Evolutionary conservation across 2,329 filamentous ascomycete species (phyloP).

Genomic region (Pseudogymnoascus sp.): DNA sequence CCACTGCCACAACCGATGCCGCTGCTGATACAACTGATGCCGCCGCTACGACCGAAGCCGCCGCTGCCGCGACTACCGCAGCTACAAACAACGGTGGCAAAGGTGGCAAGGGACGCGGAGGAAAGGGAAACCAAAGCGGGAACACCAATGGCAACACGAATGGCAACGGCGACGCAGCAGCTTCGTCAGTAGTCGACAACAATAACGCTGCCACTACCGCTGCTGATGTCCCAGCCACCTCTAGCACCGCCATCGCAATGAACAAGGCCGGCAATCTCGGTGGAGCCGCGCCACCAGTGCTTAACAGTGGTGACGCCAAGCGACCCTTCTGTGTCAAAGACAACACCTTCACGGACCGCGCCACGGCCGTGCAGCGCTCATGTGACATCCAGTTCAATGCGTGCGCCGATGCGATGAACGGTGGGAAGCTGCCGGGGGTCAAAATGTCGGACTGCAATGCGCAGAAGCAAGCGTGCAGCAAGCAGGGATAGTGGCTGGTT

Average conservation of each 20-base stretch:
- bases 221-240: background rate
- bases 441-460: slow-evolving; percentile 21
- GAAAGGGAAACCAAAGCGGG: background rate
- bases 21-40: background rate
- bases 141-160: background rate
- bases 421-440: slow-evolving; percentile 31
- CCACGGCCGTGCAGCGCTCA: slow-evolving; percentile 50
- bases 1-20: slow-evolving; percentile 6
- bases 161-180: background rate
- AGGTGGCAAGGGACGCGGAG: background rate
- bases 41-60: slow-evolving; percentile 8
- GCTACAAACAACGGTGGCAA: background rate
- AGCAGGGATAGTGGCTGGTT: background rate
- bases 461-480: slow-evolving; percentile 21
- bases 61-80: slow-evolving; percentile 6
- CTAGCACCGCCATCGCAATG: background rate
- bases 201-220: background rate
- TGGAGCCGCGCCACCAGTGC: slow-evolving; percentile 46
- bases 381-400: slow-evolving; percentile 59
- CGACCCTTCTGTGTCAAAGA: slow-evolving; percentile 52
- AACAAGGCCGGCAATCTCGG: slow-evolving; percentile 33
- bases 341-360: slow-evolving; percentile 50
- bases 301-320: slow-evolving; percentile 41
- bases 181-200: background rate
- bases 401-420: slow-evolving; percentile 53